phyloP scores from a whole-genome alignment of 1,284 basidiomycete species.

The Testicularia cyperi region DNA sequence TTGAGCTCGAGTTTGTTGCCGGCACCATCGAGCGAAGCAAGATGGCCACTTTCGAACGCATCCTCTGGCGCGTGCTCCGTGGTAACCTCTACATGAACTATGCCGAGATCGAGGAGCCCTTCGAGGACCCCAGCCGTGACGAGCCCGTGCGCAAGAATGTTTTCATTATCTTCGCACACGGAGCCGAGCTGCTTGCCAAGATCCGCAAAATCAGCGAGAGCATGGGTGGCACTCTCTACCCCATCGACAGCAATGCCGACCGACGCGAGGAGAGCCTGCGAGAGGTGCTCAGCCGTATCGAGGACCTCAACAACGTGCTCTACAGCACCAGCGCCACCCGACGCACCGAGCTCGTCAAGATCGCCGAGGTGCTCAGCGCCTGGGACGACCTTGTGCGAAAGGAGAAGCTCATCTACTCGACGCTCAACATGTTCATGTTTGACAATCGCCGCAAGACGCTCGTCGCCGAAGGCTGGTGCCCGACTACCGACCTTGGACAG shows the following conservation, averaged over 20 bases:
- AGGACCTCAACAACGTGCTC: constrained; percentile 86
- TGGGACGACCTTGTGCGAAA: constrained; percentile 94
- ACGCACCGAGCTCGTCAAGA: constrained; percentile 77
- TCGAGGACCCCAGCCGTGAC: constrained; percentile 76
- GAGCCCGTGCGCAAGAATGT: constrained; percentile 75
- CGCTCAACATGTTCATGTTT: constrained; percentile 72
- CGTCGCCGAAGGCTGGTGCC: constrained; percentile 97
- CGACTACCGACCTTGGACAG: constrained; percentile 79
- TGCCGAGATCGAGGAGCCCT: constrained; percentile 85
- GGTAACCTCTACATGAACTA: constrained; percentile 99
- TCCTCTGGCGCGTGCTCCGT: constrained; percentile 95
- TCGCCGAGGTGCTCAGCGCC: constrained; percentile 80
- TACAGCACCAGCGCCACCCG: constrained; percentile 68
- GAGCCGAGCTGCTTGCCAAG: constrained; percentile 86
- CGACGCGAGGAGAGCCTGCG: constrained; percentile 86
- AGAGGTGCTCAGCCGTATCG: constrained; percentile 83
- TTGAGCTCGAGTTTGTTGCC: constrained; percentile 87
- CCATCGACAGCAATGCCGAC: constrained; percentile 89
- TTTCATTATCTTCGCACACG: constrained; percentile 99
- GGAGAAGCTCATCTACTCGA: constrained; percentile 82
- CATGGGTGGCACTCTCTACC: constrained; percentile 95
- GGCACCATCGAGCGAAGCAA: constrained; percentile 93
- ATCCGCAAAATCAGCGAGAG: constrained; percentile 98
- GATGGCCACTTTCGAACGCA: constrained; percentile 91
- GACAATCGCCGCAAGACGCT: constrained; percentile 91